A percentile compares a stretch with the other conserved stretches of the same genome.
Conservation (phyloP, 768 basidiomycete species). For the Grammothele lineata region DNA sequence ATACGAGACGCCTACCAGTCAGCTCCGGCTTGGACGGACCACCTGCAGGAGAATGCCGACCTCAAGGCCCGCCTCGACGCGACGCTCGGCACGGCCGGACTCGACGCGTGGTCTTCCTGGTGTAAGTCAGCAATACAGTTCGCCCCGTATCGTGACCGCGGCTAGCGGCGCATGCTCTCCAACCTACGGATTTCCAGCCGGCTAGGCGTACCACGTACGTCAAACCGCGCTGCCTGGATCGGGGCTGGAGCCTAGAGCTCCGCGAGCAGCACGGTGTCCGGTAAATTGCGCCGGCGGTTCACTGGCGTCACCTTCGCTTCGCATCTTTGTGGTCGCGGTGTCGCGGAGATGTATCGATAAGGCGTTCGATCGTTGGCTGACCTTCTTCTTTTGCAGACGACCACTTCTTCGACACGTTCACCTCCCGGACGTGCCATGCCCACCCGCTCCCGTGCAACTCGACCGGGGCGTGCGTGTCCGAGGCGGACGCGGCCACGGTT, state of each 20-base stretch:
- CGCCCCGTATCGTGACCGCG: no score
- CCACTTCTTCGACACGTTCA: slow-evolving; percentile 51
- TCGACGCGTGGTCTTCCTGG: slow-evolving; percentile 43
- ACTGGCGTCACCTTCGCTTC: no score
- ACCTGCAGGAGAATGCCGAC: slow-evolving; percentile 32
- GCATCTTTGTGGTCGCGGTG: no score
- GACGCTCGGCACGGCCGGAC: slow-evolving; percentile 37
- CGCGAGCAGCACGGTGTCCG: no score
- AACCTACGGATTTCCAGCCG: no score
- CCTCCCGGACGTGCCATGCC: slow-evolving; percentile 42
- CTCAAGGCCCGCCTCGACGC: slow-evolving; percentile 35
- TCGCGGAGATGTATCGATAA: background rate
- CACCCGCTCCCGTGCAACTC: slow-evolving; percentile 43
- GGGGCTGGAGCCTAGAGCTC: no score
- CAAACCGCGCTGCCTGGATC: no score
- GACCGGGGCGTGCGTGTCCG: slow-evolving; percentile 36
- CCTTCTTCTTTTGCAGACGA: slow-evolving; percentile 30
- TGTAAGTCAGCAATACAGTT: slow-evolving; percentile 29
- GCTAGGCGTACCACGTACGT: no score
- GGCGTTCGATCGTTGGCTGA: background rate
- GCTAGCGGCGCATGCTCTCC: no score
- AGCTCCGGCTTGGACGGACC: slow-evolving; percentile 43
- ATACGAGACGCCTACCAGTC: slow-evolving; percentile 39
- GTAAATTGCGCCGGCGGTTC: no score
- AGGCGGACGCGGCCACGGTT: slow-evolving; percentile 33